Evolutionary conservation across 1,284 basidiomycete species (phyloP), one percentile per base, ranked within the genome.

Genomic region (Cerioporus squamosus): DNA sequence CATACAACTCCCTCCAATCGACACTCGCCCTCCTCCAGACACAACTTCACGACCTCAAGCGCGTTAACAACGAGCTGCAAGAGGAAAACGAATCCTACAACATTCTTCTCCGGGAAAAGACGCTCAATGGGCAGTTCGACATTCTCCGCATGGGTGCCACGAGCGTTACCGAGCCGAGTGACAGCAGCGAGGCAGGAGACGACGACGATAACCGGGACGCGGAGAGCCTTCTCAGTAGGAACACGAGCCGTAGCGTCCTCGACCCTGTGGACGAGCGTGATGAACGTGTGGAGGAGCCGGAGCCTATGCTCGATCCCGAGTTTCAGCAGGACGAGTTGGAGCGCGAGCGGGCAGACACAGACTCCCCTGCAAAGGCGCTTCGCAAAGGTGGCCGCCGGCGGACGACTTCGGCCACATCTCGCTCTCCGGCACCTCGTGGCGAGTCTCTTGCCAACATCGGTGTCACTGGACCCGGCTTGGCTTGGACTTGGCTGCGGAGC

Each of bases 21-120:
- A 93, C 90, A 31, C 78, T 93, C 14, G 77, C 86, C 38, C 82
- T 92, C 40, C 77, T 93, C 43, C 91, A 93, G 72, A 83, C 84
- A 1, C 90, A 93, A 67, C 80, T 93, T 4, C 78, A 86, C 36
- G 91, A 93, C 65, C 74, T 93, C 51, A 90, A 91, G 72, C 79
- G 91, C 55, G 91, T 93, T 64, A 93, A 93, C 69, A 83, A 87
- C 65, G 86, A 90, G 61, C 70, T 93, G 42, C 91, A 93, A 72
- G 95, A 97, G 71, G 95, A 97, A 69, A 97, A 97, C 73, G 94
- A 97, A 75, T 91, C 92, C 48, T 98, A 94, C 77, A 94, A 96
- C 81, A 93, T 95, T 61, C 81, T 98, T 44, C 77, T 97, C 26
- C 81, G 93, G 59, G 94, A 97, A 76, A 88, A 85, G 75, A 97